Conservation (phyloP, 768 basidiomycete genomes). For the Mycena venus region DNA sequence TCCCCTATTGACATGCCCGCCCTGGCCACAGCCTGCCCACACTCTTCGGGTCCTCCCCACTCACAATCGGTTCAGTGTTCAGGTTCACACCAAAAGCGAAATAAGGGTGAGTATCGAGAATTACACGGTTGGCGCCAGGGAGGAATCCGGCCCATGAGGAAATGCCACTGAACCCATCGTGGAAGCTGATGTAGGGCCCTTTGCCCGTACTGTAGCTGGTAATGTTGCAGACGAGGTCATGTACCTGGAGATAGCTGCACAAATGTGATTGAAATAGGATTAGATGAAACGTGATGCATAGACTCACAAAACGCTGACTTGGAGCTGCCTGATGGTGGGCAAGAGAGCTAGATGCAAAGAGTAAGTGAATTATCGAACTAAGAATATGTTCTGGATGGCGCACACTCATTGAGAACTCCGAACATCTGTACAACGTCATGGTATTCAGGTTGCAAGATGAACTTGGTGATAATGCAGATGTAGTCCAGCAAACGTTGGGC, state of each 20-base stretch:
- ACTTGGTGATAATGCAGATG: conserved; percentile 84
- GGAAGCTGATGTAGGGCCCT: conserved; percentile 67
- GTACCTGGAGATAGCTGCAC: conserved; percentile 58
- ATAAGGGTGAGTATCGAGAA: conserved; percentile 8
- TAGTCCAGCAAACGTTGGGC: conserved; percentile 71
- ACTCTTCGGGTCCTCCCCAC: conserved; percentile 33
- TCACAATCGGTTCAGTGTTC: conserved; percentile 44
- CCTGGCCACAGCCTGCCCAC: conserved; percentile 49
- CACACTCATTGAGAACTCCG: conserved; percentile 72
- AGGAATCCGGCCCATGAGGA: conserved; percentile 42
- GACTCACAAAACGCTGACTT: not conserved
- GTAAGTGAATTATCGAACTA: not conserved
- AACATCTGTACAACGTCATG: conserved; percentile 73
- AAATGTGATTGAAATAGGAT: not conserved
- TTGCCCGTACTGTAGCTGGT: conserved; percentile 74
- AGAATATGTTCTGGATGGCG: conserved; percentile 33
- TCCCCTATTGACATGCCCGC: conserved; percentile 63
- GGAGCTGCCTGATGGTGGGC: not conserved
- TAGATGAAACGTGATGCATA: not conserved
- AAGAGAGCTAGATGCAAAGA: not conserved
- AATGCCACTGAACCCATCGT: conserved; percentile 64
- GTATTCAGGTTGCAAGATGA: conserved; percentile 87
- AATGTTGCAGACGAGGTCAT: conserved; percentile 76
- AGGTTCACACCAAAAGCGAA: conserved; percentile 53
- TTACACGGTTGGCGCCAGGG: conserved; percentile 1